Conservation (phyloP, 2,329 filamentous ascomycete species). For the Pseudogymnoascus pannorum region DNA sequence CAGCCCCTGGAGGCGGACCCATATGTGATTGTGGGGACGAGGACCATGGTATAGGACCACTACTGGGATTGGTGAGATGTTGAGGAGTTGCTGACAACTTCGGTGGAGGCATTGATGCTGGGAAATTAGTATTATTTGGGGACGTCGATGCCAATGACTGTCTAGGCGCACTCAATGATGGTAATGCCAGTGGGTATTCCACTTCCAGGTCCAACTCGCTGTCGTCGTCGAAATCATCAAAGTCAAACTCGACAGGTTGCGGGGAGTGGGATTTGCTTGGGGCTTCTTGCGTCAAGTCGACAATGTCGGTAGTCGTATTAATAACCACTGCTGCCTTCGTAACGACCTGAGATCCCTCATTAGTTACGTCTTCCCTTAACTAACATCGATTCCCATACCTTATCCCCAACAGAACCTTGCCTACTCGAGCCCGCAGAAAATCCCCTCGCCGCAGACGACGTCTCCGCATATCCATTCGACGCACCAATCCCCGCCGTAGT, state of each 20-base stretch:
- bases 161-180: conserved; percentile 6
- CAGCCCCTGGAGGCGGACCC: conserved; percentile 25
- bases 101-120: conserved; percentile 9
- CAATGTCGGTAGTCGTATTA: background rate
- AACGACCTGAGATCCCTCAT: background rate
- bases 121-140: conserved; percentile 7
- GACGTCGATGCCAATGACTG: background rate
- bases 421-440: background rate
- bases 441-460: background rate
- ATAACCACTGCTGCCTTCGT: background rate
- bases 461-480: background rate
- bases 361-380: background rate
- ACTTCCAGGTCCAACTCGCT: conserved; percentile 65
- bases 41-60: conserved; percentile 28
- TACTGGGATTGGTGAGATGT: conserved; percentile 14
- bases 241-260: conserved; percentile 51
- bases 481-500: conserved; percentile 18
- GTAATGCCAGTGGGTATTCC: conserved; percentile 44
- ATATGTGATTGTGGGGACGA: conserved; percentile 43
- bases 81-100: background rate
- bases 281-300: conserved; percentile 1
- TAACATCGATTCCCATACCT: background rate
- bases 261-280: background rate
- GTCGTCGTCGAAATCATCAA: conserved; percentile 84
- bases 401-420: background rate